Conservation (phyloP, 2,329 filamentous ascomycete genomes). For the Apiospora saccharicola region DNA sequence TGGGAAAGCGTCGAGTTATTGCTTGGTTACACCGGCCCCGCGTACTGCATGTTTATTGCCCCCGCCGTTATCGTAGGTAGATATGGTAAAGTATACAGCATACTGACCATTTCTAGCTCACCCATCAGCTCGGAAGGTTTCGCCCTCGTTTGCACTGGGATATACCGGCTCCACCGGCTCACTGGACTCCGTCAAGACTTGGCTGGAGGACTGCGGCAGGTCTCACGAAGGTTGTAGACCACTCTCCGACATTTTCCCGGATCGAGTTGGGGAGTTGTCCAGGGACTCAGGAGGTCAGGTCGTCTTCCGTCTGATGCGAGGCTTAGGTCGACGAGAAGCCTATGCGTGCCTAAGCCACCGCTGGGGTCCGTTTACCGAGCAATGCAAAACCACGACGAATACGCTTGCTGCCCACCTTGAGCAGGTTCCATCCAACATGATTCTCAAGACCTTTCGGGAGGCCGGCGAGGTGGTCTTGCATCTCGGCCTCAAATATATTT, state of each 20-base stretch:
- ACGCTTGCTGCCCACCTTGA: not conserved
- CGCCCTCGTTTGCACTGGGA: not conserved
- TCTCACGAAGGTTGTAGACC: not conserved
- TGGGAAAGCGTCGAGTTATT: not conserved
- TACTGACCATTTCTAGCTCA: not conserved
- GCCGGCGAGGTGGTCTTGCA: conserved; percentile 9
- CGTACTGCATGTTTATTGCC: not conserved
- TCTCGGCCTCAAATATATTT: conserved; percentile 25
- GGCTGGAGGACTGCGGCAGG: not conserved
- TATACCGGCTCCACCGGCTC: not conserved
- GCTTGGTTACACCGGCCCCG: not conserved
- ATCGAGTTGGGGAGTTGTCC: not conserved
- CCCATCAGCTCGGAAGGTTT: not conserved
- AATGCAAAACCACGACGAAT: not conserved
- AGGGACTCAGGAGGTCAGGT: not conserved
- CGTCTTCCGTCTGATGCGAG: not conserved
- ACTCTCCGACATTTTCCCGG: not conserved
- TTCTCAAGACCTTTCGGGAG: conserved; percentile 24
- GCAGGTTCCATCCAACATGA: not conserved
- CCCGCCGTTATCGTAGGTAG: too few species aligned
- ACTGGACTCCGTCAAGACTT: not conserved
- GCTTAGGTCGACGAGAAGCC: not conserved
- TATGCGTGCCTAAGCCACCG: conserved; percentile 20
- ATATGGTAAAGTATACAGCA: too few species aligned
- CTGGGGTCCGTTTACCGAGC: not conserved